A percentile compares a stretch with the other conserved stretches of the same genome.
Evolutionary conservation across 2,329 filamentous ascomycete species (phyloP).

Genomic region (Didymella keratinophila): DNA sequence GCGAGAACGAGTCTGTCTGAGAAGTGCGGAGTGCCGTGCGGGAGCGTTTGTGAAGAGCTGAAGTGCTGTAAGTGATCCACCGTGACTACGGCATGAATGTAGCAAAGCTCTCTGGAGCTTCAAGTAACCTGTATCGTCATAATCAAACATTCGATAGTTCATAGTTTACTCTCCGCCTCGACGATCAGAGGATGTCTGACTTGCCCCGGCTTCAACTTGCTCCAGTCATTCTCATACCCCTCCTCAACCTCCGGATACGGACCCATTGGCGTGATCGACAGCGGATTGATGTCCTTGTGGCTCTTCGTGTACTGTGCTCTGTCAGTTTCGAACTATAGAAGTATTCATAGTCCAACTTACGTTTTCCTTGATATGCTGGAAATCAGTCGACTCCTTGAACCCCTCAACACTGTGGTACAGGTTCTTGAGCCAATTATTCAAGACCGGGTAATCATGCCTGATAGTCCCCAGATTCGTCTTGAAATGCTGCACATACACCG

Average conservation of each 20-base stretch:
- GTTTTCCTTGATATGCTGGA: slow-evolving; percentile 74
- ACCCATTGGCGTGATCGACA: slow-evolving; percentile 68
- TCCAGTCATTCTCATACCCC: slow-evolving; percentile 60
- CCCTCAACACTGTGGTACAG: slow-evolving; percentile 65
- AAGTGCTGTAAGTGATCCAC: slow-evolving; percentile 53
- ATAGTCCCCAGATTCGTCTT: slow-evolving; percentile 71
- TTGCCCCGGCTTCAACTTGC: slow-evolving; percentile 57
- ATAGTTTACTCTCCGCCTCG: slow-evolving; percentile 27
- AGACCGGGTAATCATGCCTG: slow-evolving; percentile 65
- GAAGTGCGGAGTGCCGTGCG: slow-evolving; percentile 63
- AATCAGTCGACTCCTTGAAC: slow-evolving; percentile 68
- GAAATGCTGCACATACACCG: slow-evolving; percentile 71
- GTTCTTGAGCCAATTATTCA: slow-evolving; percentile 68
- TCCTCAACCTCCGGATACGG: slow-evolving; percentile 67
- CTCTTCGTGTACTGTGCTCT: slow-evolving; percentile 63
- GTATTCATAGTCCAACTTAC: slow-evolving; percentile 34
- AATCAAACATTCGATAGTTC: background rate
- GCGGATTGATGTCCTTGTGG: slow-evolving; percentile 66
- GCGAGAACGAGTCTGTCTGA: slow-evolving; percentile 37
- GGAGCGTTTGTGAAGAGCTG: slow-evolving; percentile 60
- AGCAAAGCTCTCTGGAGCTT: background rate
- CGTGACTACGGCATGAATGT: background rate
- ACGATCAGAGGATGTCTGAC: slow-evolving; percentile 54
- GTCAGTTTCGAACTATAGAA: background rate
- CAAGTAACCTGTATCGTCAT: background rate